A percentile compares a stretch with the other conserved stretches of the same genome.
Conservation (phyloP, 768 basidiomycete species). For the Suillus brevipes region DNA sequence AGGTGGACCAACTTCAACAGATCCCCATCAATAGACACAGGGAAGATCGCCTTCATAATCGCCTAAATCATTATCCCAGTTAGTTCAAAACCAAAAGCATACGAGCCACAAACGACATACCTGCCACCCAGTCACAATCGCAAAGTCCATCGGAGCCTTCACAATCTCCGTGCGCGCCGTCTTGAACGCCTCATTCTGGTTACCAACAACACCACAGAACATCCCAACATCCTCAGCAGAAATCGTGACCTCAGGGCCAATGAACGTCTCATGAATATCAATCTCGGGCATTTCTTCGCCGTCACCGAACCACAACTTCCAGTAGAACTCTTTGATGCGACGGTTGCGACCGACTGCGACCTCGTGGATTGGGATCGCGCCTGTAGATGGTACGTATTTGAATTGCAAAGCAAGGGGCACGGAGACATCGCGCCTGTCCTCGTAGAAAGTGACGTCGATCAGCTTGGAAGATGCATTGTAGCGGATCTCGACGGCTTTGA, state of each 20-base stretch:
- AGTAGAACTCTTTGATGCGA: constrained; percentile 96
- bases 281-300: constrained; percentile 75
- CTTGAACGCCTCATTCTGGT: constrained; percentile 91
- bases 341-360: constrained; percentile 78
- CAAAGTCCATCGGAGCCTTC: constrained; percentile 97
- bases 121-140: constrained; percentile 98
- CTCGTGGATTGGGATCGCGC: constrained; percentile 93
- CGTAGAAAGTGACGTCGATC: constrained; percentile 76
- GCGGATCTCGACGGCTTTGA: constrained; percentile 81
- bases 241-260: constrained; percentile 84
- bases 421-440: constrained; percentile 75
- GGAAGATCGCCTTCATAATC: constrained; percentile 99
- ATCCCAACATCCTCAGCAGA: constrained; percentile 74
- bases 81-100: neutral
- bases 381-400: constrained; percentile 83
- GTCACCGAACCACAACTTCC: constrained; percentile 97
- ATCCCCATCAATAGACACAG: constrained; percentile 87
- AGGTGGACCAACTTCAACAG: constrained; percentile 94
- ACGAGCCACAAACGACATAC: constrained; percentile 43
- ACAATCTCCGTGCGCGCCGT: constrained; percentile 61
- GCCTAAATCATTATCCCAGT: constrained; percentile 53
- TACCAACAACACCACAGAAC: constrained; percentile 93
- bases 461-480: constrained; percentile 52
- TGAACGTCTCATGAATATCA: constrained; percentile 78
- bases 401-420: constrained; percentile 84